Percentiles rank a stretch among this genome's conserved stretches.
phyloP scores from a whole-genome alignment of 192 early-diverging fungal species.

The Dimargaris cristalligena region DNA sequence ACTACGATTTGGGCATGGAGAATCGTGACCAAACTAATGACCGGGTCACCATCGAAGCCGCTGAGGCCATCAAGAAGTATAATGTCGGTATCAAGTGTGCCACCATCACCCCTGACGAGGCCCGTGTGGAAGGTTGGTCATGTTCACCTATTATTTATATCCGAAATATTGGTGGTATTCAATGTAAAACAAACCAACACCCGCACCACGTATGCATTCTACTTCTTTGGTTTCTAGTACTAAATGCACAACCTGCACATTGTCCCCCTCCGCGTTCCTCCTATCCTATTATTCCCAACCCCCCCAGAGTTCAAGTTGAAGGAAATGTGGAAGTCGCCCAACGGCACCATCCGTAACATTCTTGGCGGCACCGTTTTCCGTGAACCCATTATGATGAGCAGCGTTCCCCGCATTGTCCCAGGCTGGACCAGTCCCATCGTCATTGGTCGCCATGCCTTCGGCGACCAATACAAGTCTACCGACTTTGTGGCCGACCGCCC shows the following conservation, averaged over 20 bases:
- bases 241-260: no score
- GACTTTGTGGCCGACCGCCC: conserved; percentile 85
- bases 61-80: conserved; percentile 93
- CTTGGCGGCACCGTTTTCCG: conserved; percentile 96
- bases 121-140: conserved; percentile 69
- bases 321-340: conserved; percentile 97
- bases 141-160: no score
- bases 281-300: no score
- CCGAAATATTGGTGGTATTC: no score
- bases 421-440: conserved; percentile 91
- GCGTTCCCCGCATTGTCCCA: conserved; percentile 81
- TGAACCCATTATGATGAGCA: conserved; percentile 88
- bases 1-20: conserved; percentile 87
- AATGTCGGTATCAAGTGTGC: conserved; percentile 98
- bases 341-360: conserved; percentile 93
- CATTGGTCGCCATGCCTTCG: conserved; percentile 92
- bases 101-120: conserved; percentile 94
- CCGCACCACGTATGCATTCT: no score
- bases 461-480: conserved; percentile 97
- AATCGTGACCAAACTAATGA: conserved; percentile 88
- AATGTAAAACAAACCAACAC: no score
- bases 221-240: no score
- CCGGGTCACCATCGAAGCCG: conserved; percentile 86
- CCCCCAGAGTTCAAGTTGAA: conserved; percentile 79
- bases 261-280: neutral